Percentiles rank a stretch among this genome's conserved stretches.
Conservation (phyloP, 208 protist genomes). For the Acanthamoeba divionensis region DNA sequence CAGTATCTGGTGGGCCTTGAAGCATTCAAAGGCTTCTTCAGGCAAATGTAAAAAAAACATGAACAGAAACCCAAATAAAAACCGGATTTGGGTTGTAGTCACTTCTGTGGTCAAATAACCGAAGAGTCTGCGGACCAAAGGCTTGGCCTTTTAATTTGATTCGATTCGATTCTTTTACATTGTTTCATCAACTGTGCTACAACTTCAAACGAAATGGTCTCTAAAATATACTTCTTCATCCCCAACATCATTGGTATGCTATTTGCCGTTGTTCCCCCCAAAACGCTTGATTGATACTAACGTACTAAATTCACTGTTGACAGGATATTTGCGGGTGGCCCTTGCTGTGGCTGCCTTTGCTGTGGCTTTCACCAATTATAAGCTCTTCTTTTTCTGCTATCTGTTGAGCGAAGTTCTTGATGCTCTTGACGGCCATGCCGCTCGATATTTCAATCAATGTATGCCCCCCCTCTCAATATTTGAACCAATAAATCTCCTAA, state of each 20-base stretch:
- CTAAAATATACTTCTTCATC: conserved; percentile 45
- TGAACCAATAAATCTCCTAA: not conserved
- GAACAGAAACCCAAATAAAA: no score
- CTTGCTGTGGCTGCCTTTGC: not conserved
- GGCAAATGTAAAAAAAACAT: no score
- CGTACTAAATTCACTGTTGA: not conserved
- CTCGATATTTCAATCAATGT: conserved; percentile 50
- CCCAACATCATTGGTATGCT: conserved; percentile 43
- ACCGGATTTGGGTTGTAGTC: no score
- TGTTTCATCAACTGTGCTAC: not conserved
- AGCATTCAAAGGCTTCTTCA: no score
- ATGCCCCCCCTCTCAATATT: not conserved
- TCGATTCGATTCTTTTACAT: not conserved
- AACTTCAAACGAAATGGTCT: not conserved
- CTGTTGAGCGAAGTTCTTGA: conserved; percentile 9
- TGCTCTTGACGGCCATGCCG: conserved; percentile 43
- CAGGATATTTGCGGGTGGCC: not conserved
- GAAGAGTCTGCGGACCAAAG: no score
- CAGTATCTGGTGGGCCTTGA: no score
- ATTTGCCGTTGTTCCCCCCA: not conserved
- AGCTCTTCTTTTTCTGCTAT: conserved; percentile 46
- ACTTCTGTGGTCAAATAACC: no score
- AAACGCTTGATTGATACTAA: not conserved
- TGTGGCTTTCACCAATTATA: not conserved
- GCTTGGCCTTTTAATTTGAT: no score